These are phyloP conservation scores for Beauveria pseudobassiana DNA, from an alignment of 2,329 filamentous ascomycete species.

Conservation along the genomic window DNA sequence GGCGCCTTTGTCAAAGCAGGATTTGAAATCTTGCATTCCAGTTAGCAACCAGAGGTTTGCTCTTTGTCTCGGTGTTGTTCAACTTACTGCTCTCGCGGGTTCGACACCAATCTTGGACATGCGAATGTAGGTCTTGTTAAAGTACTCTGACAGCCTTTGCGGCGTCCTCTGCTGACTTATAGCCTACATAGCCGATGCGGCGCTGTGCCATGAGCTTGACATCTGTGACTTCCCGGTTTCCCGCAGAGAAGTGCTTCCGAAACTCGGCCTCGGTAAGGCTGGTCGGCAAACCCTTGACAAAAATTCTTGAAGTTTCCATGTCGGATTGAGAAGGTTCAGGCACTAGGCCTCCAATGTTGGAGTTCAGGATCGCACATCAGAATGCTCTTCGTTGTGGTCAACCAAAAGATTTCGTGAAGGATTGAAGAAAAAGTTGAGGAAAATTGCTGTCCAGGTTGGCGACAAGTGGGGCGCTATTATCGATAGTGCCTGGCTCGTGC, in stretches of 20 bases:
- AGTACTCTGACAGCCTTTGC: conserved; percentile 82
- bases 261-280: conserved; percentile 79
- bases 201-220: conserved; percentile 84
- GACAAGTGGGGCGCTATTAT: conserved; percentile 13
- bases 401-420: conserved; percentile 18
- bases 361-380: conserved; percentile 11
- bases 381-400: conserved; percentile 8
- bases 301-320: conserved; percentile 59
- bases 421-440: conserved; percentile 13
- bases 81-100: conserved; percentile 68
- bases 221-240: conserved; percentile 74
- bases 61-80: background rate
- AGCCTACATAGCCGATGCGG: conserved; percentile 92
- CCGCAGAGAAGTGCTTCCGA: conserved; percentile 74
- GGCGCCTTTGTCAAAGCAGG: conserved; percentile 26
- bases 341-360: conserved; percentile 14
- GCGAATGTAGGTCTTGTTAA: conserved; percentile 89
- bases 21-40: conserved; percentile 39
- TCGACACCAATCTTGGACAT: conserved; percentile 93
- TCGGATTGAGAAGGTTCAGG: conserved; percentile 16
- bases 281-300: conserved; percentile 80
- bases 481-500: conserved; percentile 12
- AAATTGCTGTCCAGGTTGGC: conserved; percentile 19
- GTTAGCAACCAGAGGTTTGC: conserved; percentile 20
- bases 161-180: conserved; percentile 75